Evolutionary conservation across 1,284 basidiomycete genomes (phyloP).

Genomic region (Neonothopanus nambi): DNA sequence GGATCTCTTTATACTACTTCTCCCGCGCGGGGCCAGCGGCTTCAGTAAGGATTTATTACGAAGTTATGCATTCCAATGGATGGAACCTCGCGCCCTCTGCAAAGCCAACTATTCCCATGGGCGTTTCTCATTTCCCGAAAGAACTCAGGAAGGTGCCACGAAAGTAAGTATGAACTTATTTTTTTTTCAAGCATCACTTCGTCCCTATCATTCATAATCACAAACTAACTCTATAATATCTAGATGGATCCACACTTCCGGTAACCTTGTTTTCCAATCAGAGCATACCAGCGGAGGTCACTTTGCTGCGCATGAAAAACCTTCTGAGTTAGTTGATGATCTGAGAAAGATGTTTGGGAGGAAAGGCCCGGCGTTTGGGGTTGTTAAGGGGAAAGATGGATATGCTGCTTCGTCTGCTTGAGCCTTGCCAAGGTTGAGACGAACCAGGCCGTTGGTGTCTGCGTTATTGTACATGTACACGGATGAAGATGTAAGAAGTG

Average conservation of each 20-base stretch:
- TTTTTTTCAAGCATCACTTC: no score
- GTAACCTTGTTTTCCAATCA: slow-evolving; percentile 28
- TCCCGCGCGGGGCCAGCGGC: slow-evolving; percentile 9
- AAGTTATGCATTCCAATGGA: not conserved
- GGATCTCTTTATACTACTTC: slow-evolving; percentile 12
- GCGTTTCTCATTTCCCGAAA: slow-evolving; percentile 10
- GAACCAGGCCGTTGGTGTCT: no score
- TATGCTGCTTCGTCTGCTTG: no score
- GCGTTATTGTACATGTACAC: no score
- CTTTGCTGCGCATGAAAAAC: slow-evolving; percentile 31
- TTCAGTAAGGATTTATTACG: slow-evolving; percentile 12
- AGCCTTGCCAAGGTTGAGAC: no score
- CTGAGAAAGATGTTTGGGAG: no score
- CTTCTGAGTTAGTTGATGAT: slow-evolving; percentile 27
- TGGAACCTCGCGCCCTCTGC: not conserved
- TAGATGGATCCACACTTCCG: slow-evolving; percentile 20
- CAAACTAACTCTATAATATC: no score
- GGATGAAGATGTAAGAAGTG: no score
- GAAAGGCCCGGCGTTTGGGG: not conserved
- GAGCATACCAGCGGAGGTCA: slow-evolving; percentile 30
- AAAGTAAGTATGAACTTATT: slow-evolving; percentile 3
- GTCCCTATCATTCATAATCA: no score
- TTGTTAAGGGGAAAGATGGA: not conserved
- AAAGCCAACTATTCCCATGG: not conserved
- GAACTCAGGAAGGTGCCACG: slow-evolving; percentile 2